Conservation (phyloP, 2,329 filamentous ascomycete species). For the Curvularia eragrostidis region DNA sequence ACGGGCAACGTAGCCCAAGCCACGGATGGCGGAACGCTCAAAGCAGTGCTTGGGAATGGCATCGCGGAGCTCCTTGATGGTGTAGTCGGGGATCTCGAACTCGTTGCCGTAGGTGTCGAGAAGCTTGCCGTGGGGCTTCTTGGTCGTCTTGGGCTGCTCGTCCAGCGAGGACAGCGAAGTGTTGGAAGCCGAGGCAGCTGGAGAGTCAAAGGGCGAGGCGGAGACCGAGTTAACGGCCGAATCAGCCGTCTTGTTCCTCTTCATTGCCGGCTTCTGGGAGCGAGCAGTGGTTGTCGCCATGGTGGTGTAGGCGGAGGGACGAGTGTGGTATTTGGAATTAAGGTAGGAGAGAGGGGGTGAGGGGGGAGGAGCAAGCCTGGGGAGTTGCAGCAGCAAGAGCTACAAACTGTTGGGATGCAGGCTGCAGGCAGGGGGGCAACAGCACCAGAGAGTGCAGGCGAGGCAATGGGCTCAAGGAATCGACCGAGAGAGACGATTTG, state of each 20-base stretch:
- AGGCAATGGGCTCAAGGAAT: slow-evolving; percentile 3
- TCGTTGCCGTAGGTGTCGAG: slow-evolving; percentile 93
- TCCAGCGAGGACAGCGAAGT: slow-evolving; percentile 92
- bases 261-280: slow-evolving; percentile 56
- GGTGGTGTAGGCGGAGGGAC: slow-evolving; percentile 2
- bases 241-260: slow-evolving; percentile 58
- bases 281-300: slow-evolving; percentile 62
- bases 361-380: slow-evolving; percentile 12
- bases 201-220: slow-evolving; percentile 65
- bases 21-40: slow-evolving; percentile 77
- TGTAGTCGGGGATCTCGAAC: slow-evolving; percentile 92
- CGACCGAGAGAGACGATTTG: slow-evolving; percentile 8
- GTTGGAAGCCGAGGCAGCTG: slow-evolving; percentile 73
- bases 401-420: slow-evolving; percentile 34
- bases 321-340: slow-evolving; percentile 9
- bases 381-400: slow-evolving; percentile 21
- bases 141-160: slow-evolving; percentile 58
- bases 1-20: slow-evolving; percentile 82
- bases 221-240: slow-evolving; percentile 62
- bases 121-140: slow-evolving; percentile 65
- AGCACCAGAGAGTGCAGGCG: slow-evolving; percentile 7
- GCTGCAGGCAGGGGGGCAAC: slow-evolving; percentile 28
- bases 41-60: slow-evolving; percentile 98
- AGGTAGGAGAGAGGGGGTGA: not conserved
- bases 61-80: slow-evolving; percentile 95